Base-by-base conservation (phyloP, 805 yeast species). In the Lachancea lanzarotensis region DNA sequence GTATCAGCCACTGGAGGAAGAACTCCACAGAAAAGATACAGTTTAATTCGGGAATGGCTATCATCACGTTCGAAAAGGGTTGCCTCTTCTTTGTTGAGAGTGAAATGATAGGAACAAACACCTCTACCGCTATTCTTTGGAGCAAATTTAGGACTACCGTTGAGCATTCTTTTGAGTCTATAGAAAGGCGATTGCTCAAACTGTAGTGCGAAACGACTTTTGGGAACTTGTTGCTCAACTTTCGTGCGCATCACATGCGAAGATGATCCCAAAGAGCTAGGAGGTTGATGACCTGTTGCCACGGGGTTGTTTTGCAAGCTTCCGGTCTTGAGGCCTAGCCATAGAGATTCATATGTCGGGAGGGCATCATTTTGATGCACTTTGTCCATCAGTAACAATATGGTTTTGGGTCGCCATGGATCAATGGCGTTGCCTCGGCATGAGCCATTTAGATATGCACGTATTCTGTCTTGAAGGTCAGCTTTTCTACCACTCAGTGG, bases 181-280 rank as follows among this genome's bases (percentile, higher is more conserved):
- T 72, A 83, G 59, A 82, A 83, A 1, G 83, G 81, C 33, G 78
- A 73, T 48, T 67, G 75, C 44, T 66, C 65, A 64, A 79, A 81
- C 40, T 59, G 57, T 11, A 49, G 47, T 18, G 37, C 46, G 18
- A 32, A 22, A 29, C 35, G 46, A n/a, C 33, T 41, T 33, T 31
- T 42, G 11, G 38, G 48, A 12, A 30, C 32, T 30, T 42, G 43
- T 19, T 42, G 38, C 15, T 15, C 43, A 2, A 33, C 19, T 13
- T 35, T 3, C 10, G 12, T 15, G 3, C 15, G 29, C 9, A 13
- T 29, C 9, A 13, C 31, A 20, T 20, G 17, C 7, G 53, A 2
- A 41, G 18, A 34, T 17, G 33, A 17, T 22, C 26, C 27, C 20
- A 31, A 34, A 12, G 51, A 25, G 25, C 52, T 48, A 7, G 52